Evolutionary conservation across 805 yeast genomes (phyloP).

Genomic region (Saccharomycopsis fermentans): DNA sequence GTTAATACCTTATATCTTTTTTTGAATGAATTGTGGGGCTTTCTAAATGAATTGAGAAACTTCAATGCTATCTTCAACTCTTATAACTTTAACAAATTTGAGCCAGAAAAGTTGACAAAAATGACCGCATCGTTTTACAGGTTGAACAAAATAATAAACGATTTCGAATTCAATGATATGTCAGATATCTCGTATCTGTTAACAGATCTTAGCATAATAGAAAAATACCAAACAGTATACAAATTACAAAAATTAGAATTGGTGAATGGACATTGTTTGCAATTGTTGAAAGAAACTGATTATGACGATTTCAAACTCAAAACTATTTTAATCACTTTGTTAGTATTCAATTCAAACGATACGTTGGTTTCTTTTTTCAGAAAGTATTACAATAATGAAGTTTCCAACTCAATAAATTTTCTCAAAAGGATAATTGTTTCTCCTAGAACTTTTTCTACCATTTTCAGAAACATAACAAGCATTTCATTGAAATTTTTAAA

Average conservation of each 20-base stretch:
- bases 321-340: conserved; percentile 4
- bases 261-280: conserved; percentile 22
- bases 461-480: conserved; percentile 5
- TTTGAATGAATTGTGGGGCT: conserved; percentile 30
- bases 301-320: not conserved
- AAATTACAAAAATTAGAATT: conserved; percentile 10
- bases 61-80: conserved; percentile 8
- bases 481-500: conserved; percentile 9
- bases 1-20: conserved; percentile 30
- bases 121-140: not conserved
- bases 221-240: conserved; percentile 6
- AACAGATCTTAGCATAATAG: conserved; percentile 10
- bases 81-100: not conserved
- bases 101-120: not conserved
- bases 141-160: conserved; percentile 8
- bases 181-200: not conserved
- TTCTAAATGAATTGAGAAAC: conserved; percentile 28
- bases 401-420: conserved; percentile 5
- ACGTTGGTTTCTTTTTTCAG: conserved; percentile 10
- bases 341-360: conserved; percentile 15
- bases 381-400: conserved; percentile 5
- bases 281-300: conserved; percentile 7
- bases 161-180: not conserved
- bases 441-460: conserved; percentile 13
- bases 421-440: conserved; percentile 14